A percentile compares a stretch with the other conserved stretches of the same genome.
phyloP scores from a whole-genome alignment of 2,329 filamentous ascomycete species.

The Pestalotiopsis fici region DNA sequence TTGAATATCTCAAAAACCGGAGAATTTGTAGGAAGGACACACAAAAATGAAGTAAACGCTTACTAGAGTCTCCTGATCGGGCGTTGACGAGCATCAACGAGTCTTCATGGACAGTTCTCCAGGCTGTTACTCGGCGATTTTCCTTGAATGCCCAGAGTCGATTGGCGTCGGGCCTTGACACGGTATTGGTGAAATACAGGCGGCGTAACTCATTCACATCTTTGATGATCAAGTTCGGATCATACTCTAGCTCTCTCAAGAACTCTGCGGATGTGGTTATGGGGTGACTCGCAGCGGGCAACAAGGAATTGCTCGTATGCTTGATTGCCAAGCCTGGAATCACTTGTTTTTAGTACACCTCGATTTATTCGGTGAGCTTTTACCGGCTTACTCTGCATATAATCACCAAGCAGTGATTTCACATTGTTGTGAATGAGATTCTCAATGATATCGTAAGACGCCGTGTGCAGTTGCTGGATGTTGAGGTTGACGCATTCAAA shows the following conservation, averaged over 20 bases:
- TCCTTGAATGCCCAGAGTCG: slow-evolving; percentile 4
- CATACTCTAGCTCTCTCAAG: slow-evolving; percentile 7
- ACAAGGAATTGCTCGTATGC: background rate
- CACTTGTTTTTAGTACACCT: background rate
- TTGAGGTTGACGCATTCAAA: background rate
- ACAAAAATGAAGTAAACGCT: background rate
- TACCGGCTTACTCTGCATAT: background rate
- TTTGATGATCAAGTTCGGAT: background rate
- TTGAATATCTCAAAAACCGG: too few relatives aligned
- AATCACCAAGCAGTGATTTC: background rate
- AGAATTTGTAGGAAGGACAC: too few relatives aligned
- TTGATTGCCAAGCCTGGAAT: background rate
- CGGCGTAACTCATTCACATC: background rate
- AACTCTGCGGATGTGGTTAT: background rate
- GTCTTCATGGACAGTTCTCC: slow-evolving; percentile 6
- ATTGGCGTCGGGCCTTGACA: background rate
- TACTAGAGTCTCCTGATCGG: background rate
- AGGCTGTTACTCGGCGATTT: slow-evolving; percentile 1
- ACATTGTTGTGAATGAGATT: background rate
- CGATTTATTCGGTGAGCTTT: background rate
- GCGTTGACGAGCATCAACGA: slow-evolving; percentile 12
- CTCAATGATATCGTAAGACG: background rate
- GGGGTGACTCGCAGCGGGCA: background rate
- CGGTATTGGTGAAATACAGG: background rate
- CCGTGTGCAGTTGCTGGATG: background rate